phyloP scores from a whole-genome alignment of 108 stramenopile species.

The Skeletonema menzelii region DNA sequence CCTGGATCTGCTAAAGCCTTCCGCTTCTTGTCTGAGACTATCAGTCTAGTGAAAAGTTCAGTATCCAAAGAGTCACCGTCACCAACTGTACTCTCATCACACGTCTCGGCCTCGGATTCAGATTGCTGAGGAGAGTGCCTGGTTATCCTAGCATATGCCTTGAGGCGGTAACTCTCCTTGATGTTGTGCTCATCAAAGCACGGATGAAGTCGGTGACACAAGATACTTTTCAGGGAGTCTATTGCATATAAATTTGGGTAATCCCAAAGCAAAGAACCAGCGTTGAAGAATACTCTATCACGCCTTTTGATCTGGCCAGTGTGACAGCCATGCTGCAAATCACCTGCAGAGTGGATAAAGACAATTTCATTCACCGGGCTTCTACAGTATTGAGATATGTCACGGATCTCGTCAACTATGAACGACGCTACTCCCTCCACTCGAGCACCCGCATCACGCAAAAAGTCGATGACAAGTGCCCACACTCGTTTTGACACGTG shows the following conservation, averaged over 20 bases:
- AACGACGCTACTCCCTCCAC: slow-evolving; percentile 83
- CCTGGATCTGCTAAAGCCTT: slow-evolving; percentile 15
- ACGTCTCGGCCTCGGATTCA: slow-evolving; percentile 33
- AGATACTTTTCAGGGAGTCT: slow-evolving; percentile 39
- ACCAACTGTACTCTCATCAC: slow-evolving; percentile 39
- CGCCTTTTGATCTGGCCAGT: slow-evolving; percentile 59
- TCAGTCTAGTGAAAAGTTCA: slow-evolving; percentile 37
- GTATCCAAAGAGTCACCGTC: slow-evolving; percentile 36
- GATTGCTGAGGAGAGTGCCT: slow-evolving; percentile 6
- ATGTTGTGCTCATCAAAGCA: slow-evolving; percentile 61
- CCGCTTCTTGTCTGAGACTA: slow-evolving; percentile 26
- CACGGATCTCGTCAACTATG: slow-evolving; percentile 71
- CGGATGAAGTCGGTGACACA: slow-evolving; percentile 41
- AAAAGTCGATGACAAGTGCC: slow-evolving; percentile 66
- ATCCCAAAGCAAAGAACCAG: slow-evolving; percentile 75
- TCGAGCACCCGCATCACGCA: slow-evolving; percentile 64
- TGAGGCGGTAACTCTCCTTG: slow-evolving; percentile 61
- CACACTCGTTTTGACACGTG: slow-evolving; percentile 77
- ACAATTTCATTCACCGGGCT: slow-evolving; percentile 65
- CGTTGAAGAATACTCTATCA: slow-evolving; percentile 87
- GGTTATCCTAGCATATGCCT: slow-evolving; percentile 52
- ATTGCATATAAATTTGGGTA: slow-evolving; percentile 46
- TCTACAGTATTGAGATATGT: slow-evolving; percentile 55
- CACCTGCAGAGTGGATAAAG: slow-evolving; percentile 85
- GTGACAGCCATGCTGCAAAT: slow-evolving; percentile 78